Evolutionary conservation across 805 yeast species (phyloP), one percentile per base, ranked within the genome.

Genomic region (Candida orba): DNA sequence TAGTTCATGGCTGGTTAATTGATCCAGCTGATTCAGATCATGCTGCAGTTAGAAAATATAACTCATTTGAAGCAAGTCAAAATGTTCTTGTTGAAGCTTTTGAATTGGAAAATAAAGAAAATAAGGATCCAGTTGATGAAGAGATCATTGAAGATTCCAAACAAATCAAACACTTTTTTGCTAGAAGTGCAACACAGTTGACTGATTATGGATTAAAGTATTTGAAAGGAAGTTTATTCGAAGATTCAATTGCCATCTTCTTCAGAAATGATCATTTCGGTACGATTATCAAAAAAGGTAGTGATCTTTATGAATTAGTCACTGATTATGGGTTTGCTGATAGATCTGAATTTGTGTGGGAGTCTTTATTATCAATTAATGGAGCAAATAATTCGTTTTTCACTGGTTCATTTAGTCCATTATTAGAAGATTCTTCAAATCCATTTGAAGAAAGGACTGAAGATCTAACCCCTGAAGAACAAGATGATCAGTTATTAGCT

Each of bases 251-350:
- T 43, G 76, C 81, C 1, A 78, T 91, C 0, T 75, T 91, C 48
- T 93, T 90, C 67, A 73, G 97, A 56, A 91, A 93, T 62, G 90
- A 93, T 60, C 96, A 89, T 60, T 91, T 86, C 63, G 75, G 75
- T 50, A 87, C 96, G 0, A 58, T 90, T 10, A 74, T 62, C 45
- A 81, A 80, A 55, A 59, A 60, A 20, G 62, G 59, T 15, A 64
- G 63, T 34, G 69, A 68, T 25, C 66, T 91, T 29, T 88, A 76
- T 56, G 62, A 76, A 6, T 67, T 91, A 24, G 81, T 85, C 3
- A 85, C 93, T 2, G 96, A 93, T 57, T 66, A 71, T 14, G 88
- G 93, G 4, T 83, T 78, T 54, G 56, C 52, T 36, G 47, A 58
- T 20, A 67, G 70, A 34, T 49, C 50, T 2, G 65, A 72, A n/a